phyloP scores from a whole-genome alignment of 768 basidiomycete species.

The Candolleomyces aberdarensis region DNA sequence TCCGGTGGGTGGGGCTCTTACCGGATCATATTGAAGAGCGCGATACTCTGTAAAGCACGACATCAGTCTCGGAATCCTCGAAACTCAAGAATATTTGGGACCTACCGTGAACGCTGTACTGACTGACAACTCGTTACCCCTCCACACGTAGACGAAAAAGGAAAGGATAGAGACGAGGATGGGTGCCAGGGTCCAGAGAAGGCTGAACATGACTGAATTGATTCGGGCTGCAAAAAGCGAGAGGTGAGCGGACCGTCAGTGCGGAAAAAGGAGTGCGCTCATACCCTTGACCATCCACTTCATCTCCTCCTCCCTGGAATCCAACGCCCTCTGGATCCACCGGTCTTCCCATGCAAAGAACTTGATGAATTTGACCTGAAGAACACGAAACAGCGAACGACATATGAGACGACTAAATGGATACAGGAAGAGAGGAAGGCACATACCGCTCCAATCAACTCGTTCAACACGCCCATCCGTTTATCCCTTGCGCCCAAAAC shows the following conservation, averaged over 20 bases:
- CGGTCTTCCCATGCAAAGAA: slow-evolving; percentile 81
- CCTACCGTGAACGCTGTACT: slow-evolving; percentile 80
- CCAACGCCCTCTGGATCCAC: slow-evolving; percentile 66
- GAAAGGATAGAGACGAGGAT: slow-evolving; percentile 78
- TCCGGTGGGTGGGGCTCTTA: slow-evolving; percentile 20
- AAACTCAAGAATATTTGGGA: slow-evolving; percentile 7
- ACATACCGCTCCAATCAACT: slow-evolving; percentile 66
- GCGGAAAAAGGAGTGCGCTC: not conserved
- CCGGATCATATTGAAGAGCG: slow-evolving; percentile 84
- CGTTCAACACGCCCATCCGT: slow-evolving; percentile 75
- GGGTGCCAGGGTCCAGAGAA: slow-evolving; percentile 75
- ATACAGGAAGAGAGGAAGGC: not conserved
- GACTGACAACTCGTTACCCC: slow-evolving; percentile 72
- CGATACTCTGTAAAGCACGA: slow-evolving; percentile 50
- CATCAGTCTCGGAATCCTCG: not conserved
- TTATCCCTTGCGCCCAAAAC: slow-evolving; percentile 63
- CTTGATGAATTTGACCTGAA: slow-evolving; percentile 71
- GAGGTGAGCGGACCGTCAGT: not conserved
- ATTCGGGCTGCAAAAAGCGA: slow-evolving; percentile 46
- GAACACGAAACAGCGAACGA: too few species aligned
- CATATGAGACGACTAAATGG: too few species aligned
- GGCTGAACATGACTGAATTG: slow-evolving; percentile 68
- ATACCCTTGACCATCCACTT: slow-evolving; percentile 72
- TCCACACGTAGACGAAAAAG: slow-evolving; percentile 71
- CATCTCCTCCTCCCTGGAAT: slow-evolving; percentile 68